Percentiles rank a stretch among this genome's conserved stretches.
phyloP scores from a whole-genome alignment of 495 filamentous ascomycete genomes.

The Penicillium flavigenum region DNA sequence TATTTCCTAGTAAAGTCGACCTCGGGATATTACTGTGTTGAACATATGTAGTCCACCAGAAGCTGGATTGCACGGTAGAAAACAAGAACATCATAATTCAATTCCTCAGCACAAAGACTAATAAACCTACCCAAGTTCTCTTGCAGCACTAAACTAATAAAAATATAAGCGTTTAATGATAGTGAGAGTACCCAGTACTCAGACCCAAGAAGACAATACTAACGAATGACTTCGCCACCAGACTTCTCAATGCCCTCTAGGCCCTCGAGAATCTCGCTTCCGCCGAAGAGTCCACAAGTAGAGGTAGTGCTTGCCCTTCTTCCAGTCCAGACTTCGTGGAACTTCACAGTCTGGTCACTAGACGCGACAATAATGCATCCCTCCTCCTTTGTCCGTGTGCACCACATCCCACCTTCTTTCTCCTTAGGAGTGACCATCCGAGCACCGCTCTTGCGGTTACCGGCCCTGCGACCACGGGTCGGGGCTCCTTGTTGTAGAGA shows the following conservation, averaged over 20 bases:
- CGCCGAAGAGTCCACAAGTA: constrained; percentile 69
- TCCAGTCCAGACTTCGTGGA: constrained; percentile 89
- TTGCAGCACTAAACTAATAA: constrained; percentile 5
- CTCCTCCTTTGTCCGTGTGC: constrained; percentile 65
- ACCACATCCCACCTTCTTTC: constrained; percentile 54
- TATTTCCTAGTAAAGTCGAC: neutral
- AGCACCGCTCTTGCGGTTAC: constrained; percentile 1
- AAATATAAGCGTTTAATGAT: constrained; percentile 8
- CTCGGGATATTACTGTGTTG: too few relatives aligned
- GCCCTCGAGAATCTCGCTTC: constrained; percentile 84
- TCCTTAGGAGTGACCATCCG: constrained; percentile 37
- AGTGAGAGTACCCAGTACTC: constrained; percentile 7
- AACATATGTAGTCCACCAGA: neutral
- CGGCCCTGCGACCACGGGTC: neutral
- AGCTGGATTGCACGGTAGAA: neutral
- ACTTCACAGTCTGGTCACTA: constrained; percentile 92
- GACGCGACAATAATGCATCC: constrained; percentile 93
- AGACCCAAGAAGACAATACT: constrained; percentile 8
- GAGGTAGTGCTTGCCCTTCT: constrained; percentile 55
- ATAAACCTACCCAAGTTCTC: neutral
- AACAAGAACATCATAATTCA: neutral
- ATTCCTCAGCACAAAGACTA: neutral
- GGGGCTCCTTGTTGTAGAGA: constrained; percentile 5
- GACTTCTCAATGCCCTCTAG: constrained; percentile 83
- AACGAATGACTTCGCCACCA: constrained; percentile 50